Percentiles rank a stretch among this genome's conserved stretches.
These are phyloP conservation scores for Fraxinus xanthoxyloides DNA, from an alignment of 305 asterid genomes.

Conservation along the genomic window DNA sequence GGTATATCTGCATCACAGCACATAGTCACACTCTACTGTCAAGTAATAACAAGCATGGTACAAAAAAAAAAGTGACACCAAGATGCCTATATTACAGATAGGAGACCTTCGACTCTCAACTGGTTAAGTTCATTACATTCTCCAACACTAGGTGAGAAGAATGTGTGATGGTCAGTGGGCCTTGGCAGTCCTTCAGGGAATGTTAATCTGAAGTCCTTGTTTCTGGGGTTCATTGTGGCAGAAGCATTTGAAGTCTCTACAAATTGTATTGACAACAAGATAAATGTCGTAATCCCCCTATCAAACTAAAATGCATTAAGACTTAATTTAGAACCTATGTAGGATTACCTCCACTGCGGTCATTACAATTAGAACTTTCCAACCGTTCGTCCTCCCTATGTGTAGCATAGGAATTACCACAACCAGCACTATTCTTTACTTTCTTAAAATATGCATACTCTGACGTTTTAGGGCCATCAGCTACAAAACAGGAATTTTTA, in stretches of 20 bases:
- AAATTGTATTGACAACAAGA: slow-evolving; percentile 8
- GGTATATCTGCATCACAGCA: slow-evolving; percentile 43
- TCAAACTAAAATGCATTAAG: slow-evolving; percentile 11
- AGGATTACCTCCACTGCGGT: slow-evolving; percentile 39
- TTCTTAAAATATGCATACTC: slow-evolving; percentile 87
- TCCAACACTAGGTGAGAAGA: slow-evolving; percentile 37
- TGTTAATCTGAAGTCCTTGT: slow-evolving; percentile 26
- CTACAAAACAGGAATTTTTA: slow-evolving; percentile 32
- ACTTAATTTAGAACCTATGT: not conserved
- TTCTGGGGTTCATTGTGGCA: slow-evolving; percentile 26
- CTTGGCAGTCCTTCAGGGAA: slow-evolving; percentile 37
- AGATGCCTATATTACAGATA: slow-evolving; percentile 10
- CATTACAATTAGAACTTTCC: slow-evolving; percentile 25
- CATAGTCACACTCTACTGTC: slow-evolving; percentile 21
- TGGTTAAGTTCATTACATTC: slow-evolving; percentile 23
- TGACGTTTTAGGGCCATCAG: slow-evolving; percentile 70
- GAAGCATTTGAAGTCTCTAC: slow-evolving; percentile 35
- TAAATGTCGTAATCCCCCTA: not conserved
- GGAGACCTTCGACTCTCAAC: slow-evolving; percentile 31
- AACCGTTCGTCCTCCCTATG: slow-evolving; percentile 27
- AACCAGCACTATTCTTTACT: slow-evolving; percentile 41
- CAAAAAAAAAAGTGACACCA: not conserved
- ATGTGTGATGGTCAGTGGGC: slow-evolving; percentile 28
- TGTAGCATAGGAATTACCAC: slow-evolving; percentile 29
- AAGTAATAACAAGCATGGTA: slow-evolving; percentile 10